phyloP scores from a whole-genome alignment of 257 asterid genomes.

The Forsythia viridissima region DNA sequence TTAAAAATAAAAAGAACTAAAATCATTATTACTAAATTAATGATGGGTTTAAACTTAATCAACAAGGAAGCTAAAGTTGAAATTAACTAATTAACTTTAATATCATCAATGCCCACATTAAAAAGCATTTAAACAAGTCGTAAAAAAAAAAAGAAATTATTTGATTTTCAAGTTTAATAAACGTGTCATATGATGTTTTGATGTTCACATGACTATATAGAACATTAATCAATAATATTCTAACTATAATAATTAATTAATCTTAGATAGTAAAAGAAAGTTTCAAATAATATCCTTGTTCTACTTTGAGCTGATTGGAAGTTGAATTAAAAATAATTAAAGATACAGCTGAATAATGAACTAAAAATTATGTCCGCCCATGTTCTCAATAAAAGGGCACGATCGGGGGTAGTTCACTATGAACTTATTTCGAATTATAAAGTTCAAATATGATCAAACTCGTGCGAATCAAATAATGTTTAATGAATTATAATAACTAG shows the following conservation, averaged over 20 bases:
- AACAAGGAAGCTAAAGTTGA: conserved; percentile 21
- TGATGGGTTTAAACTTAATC: conserved; percentile 21
- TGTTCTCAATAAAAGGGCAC: too few species aligned
- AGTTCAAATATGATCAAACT: not conserved
- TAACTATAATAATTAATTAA: not conserved
- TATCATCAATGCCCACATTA: conserved; percentile 15
- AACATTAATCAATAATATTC: too few species aligned
- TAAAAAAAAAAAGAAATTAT: not conserved
- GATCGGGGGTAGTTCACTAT: too few species aligned
- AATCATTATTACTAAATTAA: not conserved
- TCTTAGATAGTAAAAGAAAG: not conserved
- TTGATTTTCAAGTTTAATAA: not conserved
- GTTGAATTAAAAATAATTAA: not conserved
- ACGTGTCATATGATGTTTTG: not conserved
- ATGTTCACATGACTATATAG: not conserved
- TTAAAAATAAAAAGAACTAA: too few species aligned
- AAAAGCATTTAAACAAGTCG: not conserved
- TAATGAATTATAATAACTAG: too few species aligned
- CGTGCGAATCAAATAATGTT: not conserved
- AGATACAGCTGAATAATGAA: not conserved
- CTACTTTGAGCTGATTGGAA: not conserved
- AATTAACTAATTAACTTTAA: not conserved
- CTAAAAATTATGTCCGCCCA: too few species aligned
- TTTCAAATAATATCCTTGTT: not conserved
- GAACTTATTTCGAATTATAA: too few species aligned